phyloP scores from a whole-genome alignment of 768 basidiomycete species.

The Suillus ampliporus region DNA sequence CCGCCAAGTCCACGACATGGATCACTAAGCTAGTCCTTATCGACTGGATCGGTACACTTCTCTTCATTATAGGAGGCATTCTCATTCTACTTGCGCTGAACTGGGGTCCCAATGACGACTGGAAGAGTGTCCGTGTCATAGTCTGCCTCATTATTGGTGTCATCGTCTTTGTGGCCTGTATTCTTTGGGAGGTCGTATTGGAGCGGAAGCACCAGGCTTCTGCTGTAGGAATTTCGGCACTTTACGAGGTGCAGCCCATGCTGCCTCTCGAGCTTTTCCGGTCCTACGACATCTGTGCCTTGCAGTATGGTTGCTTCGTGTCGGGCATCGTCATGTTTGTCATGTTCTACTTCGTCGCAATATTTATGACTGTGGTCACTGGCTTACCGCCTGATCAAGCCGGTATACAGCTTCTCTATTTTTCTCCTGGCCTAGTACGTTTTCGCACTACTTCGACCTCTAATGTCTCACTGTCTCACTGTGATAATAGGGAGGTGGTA shows the following conservation, averaged over 20 bases:
- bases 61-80: constrained; percentile 51
- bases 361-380: constrained; percentile 55
- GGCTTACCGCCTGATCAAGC: constrained; percentile 45
- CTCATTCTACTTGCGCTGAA: constrained; percentile 55
- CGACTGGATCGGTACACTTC: constrained; percentile 52
- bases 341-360: constrained; percentile 59
- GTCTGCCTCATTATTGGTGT: constrained; percentile 51
- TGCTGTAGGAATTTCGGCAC: constrained; percentile 7
- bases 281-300: constrained; percentile 46
- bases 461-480: not conserved
- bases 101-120: constrained; percentile 51
- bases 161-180: constrained; percentile 45
- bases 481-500: constrained; percentile 45
- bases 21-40: constrained; percentile 40
- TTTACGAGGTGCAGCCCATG: constrained; percentile 46
- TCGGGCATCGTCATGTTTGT: constrained; percentile 55
- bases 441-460: not conserved
- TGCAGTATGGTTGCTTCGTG: constrained; percentile 44
- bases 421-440: constrained; percentile 54
- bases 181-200: constrained; percentile 50
- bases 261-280: constrained; percentile 52
- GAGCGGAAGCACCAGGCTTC: constrained; percentile 27
- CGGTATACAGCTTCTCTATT: constrained; percentile 57
- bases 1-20: constrained; percentile 19
- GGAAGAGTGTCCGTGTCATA: constrained; percentile 52